A percentile compares a stretch with the other conserved stretches of the same genome.
phyloP scores from a whole-genome alignment of 2,329 filamentous ascomycete genomes.

The Didymella segeticola region DNA sequence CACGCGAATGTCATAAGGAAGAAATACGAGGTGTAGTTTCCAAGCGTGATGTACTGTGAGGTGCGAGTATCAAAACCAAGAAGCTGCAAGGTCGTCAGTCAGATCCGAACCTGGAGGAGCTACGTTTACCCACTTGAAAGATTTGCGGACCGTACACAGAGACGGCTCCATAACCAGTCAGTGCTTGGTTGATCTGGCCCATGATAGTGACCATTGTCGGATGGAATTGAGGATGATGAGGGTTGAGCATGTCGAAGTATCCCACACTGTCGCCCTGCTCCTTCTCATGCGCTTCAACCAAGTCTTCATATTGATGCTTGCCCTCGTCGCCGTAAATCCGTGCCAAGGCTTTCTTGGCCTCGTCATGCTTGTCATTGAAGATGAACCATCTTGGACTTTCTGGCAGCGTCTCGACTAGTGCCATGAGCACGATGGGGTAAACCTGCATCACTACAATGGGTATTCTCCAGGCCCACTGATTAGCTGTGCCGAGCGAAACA shows the following conservation, averaged over 20 bases:
- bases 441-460: constrained; percentile 68
- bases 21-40: constrained; percentile 68
- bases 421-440: constrained; percentile 62
- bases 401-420: constrained; percentile 60
- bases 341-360: constrained; percentile 58
- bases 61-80: constrained; percentile 60
- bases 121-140: constrained; percentile 61
- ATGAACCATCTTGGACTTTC: constrained; percentile 67
- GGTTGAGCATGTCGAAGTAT: constrained; percentile 66
- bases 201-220: constrained; percentile 67
- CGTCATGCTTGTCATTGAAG: constrained; percentile 57
- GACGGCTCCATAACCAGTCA: constrained; percentile 66
- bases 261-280: constrained; percentile 57
- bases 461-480: constrained; percentile 67
- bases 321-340: constrained; percentile 60
- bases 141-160: constrained; percentile 70
- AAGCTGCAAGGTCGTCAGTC: constrained; percentile 50
- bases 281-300: constrained; percentile 59
- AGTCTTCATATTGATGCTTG: constrained; percentile 57
- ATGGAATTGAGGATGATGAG: constrained; percentile 63
- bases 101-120: not conserved
- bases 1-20: constrained; percentile 67
- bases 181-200: constrained; percentile 67
- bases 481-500: constrained; percentile 59
- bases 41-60: constrained; percentile 65